Conservation (phyloP, 1,284 basidiomycete species). For the Coniophora puteana region DNA sequence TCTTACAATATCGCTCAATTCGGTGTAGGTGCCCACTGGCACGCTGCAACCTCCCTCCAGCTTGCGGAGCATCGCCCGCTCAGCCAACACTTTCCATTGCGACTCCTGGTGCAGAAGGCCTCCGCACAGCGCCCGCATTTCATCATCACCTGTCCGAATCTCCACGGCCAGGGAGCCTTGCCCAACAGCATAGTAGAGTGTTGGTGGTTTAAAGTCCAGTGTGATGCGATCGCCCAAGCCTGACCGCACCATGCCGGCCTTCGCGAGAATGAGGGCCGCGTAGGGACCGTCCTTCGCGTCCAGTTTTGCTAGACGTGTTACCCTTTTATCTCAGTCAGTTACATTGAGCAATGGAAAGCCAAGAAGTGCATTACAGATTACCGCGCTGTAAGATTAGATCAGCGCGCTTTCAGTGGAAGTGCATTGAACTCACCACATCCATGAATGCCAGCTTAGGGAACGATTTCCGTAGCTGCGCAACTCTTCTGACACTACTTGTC, state of each 20-base stretch:
- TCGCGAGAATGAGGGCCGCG: conserved; percentile 89
- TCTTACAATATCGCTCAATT: conserved; percentile 27
- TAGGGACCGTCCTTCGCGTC: conserved; percentile 85
- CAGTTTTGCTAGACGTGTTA: conserved; percentile 88
- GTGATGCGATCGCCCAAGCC: conserved; percentile 80
- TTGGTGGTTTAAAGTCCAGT: conserved; percentile 70
- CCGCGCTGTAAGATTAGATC: conserved; percentile 54
- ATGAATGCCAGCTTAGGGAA: conserved; percentile 82
- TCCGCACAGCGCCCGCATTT: conserved; percentile 59
- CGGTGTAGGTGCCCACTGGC: conserved; percentile 85
- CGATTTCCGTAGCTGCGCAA: conserved; percentile 84
- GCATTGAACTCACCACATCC: conserved; percentile 73
- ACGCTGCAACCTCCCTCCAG: conserved; percentile 97
- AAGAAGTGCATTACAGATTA: conserved; percentile 54
- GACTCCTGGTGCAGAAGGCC: conserved; percentile 74
- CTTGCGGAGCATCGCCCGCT: conserved; percentile 82
- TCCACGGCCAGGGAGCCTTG: conserved; percentile 94
- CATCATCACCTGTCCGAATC: conserved; percentile 71
- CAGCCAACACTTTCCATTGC: conserved; percentile 74
- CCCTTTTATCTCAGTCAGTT: conserved; percentile 64
- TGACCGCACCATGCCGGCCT: conserved; percentile 88
- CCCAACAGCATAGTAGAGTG: conserved; percentile 86
- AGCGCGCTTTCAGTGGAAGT: conserved; percentile 5
- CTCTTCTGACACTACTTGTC: conserved; percentile 89
- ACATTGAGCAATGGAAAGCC: conserved; percentile 1